Evolutionary conservation across 768 basidiomycete species (phyloP), one percentile per base, ranked within the genome.

Genomic region (Boletus sp.): DNA sequence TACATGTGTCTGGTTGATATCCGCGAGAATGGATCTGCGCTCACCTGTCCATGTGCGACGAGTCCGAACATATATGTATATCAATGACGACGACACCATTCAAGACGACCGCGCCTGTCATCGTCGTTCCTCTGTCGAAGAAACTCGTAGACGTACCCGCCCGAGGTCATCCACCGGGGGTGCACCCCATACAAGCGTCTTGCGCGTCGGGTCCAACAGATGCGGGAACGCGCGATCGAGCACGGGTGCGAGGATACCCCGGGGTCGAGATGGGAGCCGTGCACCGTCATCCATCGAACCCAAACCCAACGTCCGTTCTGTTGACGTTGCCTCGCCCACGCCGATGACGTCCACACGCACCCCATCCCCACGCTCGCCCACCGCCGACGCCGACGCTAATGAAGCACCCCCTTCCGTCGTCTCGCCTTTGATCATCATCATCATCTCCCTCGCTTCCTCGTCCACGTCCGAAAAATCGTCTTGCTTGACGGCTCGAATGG

Each of bases 401-500:
- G n/a, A n/a, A n/a, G n/a, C n/a, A n/a, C n/a, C n/a, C n/a, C n/a
- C n/a, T n/a, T n/a, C n/a, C n/a, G n/a, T n/a, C n/a, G 8, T 3
- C 30, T 1, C 37, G 50, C 8, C n/a, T 28, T 50, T 69, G 59
- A 7, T 70, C 33, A 76, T 80, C 64, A 87, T 77, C 41, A 76
- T 80, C 64, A 87, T 77, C 41, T 81, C 81, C 58, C 75, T 76
- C 30, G 85, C 91, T 67, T 90, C 89, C 59, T 90, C 88, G 64
- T 92, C 90, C 41, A 92, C 79, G 69, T 93, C 92, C 62, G 89
- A 85, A 68, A 96, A 97, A 40, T 89, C 85, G 68, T 97, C 94
- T 67, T 98, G 94, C 67, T 89, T 93, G 54, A 98, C 94, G 30
- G 94, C 94, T 32, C 85, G 83, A 67, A 98, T 96, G 17, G 94